phyloP scores from a whole-genome alignment of 768 basidiomycete species.

The Auricularia sp. region DNA sequence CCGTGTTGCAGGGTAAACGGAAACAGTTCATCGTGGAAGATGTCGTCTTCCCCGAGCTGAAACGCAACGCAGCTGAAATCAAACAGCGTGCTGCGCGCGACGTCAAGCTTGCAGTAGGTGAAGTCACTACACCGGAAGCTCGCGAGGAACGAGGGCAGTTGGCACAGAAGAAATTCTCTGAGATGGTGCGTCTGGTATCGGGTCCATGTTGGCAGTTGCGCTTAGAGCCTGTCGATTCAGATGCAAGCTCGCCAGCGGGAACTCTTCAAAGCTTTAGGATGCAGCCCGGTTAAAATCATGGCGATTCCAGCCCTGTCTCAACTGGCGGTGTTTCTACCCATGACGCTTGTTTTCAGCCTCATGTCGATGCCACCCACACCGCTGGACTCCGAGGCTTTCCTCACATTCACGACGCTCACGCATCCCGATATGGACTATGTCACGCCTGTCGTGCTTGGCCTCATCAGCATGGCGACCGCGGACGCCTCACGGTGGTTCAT shows the following conservation, averaged over 20 bases:
- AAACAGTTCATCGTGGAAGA: constrained; percentile 48
- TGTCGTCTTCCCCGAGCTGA: constrained; percentile 47
- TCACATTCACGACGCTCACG: constrained; percentile 59
- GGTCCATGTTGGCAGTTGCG: not conserved
- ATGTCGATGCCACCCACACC: constrained; percentile 50
- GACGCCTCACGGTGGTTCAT: constrained; percentile 70
- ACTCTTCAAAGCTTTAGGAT: constrained; percentile 50
- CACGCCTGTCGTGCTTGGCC: constrained; percentile 60
- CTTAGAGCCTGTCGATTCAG: constrained; percentile 24
- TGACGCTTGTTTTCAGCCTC: constrained; percentile 47
- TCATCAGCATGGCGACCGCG: constrained; percentile 70
- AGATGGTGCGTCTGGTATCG: not conserved
- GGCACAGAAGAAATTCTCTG: constrained; percentile 6
- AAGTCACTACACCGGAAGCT: constrained; percentile 21
- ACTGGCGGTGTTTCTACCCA: constrained; percentile 62
- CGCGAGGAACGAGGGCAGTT: constrained; percentile 7
- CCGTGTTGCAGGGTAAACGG: constrained; percentile 40
- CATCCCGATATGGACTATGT: constrained; percentile 63
- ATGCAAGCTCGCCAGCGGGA: constrained; percentile 45
- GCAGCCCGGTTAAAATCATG: constrained; percentile 48
- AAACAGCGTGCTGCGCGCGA: constrained; percentile 25
- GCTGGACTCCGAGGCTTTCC: constrained; percentile 68
- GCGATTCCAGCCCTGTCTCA: constrained; percentile 54
- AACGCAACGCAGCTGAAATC: constrained; percentile 35
- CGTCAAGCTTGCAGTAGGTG: constrained; percentile 49